Base-by-base conservation (phyloP, 495 filamentous ascomycete genomes). In the Penicillium chermesinum region DNA sequence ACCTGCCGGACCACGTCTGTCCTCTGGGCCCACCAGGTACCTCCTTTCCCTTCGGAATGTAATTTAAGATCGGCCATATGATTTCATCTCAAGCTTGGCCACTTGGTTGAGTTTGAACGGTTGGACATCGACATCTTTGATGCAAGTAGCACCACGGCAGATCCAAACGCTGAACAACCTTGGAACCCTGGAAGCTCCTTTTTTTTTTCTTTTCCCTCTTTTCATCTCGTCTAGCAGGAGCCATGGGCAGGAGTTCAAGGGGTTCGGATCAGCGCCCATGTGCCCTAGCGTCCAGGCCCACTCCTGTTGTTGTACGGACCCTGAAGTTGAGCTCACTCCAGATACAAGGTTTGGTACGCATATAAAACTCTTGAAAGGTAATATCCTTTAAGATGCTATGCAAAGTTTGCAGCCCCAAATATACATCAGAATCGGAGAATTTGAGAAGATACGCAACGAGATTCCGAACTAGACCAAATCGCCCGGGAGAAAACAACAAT, bases 51-150 rank as follows among this genome's bases (percentile, higher is more conserved):
- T 44, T 57, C 54, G 57, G 57, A 49, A 55, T 59, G 58, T 47
- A 48, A 52, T 46, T 57, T 50, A 49, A 58, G 59, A 62, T 59
- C 55, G 47, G 27, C 54, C 40, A n/a, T 15, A 14, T n/a, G n/a
- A n/a, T n/a, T n/a, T n/a, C n/a, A n/a, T n/a, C n/a, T n/a, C n/a
- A n/a, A n/a, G n/a, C n/a, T n/a, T n/a, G n/a, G n/a, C n/a, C n/a
- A n/a, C n/a, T n/a, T n/a, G n/a, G n/a, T n/a, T n/a, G n/a, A n/a
- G n/a, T n/a, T n/a, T n/a, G n/a, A n/a, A n/a, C n/a, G n/a, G n/a
- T n/a, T n/a, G n/a, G n/a, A n/a, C n/a, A n/a, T n/a, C n/a, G n/a
- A n/a, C n/a, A n/a, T n/a, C n/a, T n/a, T n/a, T n/a, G n/a, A n/a
- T n/a, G n/a, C n/a, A n/a, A n/a, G n/a, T n/a, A n/a, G n/a, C n/a